Percentiles rank a stretch among this genome's conserved stretches.
These are phyloP conservation scores for Aspergillus japonicus DNA, from an alignment of 2,329 filamentous ascomycete species.

Conservation along the genomic window DNA sequence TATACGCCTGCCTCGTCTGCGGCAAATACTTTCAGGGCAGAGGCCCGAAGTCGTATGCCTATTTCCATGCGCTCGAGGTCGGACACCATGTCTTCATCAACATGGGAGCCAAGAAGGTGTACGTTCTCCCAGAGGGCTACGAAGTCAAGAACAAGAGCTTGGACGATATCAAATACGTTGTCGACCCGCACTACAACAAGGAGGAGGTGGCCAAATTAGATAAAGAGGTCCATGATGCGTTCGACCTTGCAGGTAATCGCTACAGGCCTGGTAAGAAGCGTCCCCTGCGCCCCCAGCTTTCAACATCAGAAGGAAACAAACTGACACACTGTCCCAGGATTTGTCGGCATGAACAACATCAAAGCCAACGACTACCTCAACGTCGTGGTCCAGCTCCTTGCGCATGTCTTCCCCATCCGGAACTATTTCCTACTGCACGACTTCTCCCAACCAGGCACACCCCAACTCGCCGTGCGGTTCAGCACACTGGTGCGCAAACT, in stretches of 20 bases:
- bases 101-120: constrained; percentile 63
- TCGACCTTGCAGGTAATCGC: constrained; percentile 77
- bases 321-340: constrained; percentile 52
- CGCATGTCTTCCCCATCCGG: constrained; percentile 83
- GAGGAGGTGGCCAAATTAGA: constrained; percentile 80
- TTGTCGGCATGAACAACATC: constrained; percentile 99
- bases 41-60: constrained; percentile 90
- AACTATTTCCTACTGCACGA: constrained; percentile 91
- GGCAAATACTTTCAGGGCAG: constrained; percentile 97
- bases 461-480: constrained; percentile 84
- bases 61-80: constrained; percentile 94
- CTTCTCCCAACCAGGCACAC: constrained; percentile 59
- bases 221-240: constrained; percentile 57
- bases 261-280: constrained; percentile 68
- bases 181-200: constrained; percentile 81
- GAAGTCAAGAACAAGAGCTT: constrained; percentile 92
- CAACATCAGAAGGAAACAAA: not conserved
- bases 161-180: constrained; percentile 97
- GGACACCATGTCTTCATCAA: constrained; percentile 98
- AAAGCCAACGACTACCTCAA: constrained; percentile 99
- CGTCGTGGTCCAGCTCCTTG: constrained; percentile 85
- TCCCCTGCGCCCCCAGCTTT: not conserved
- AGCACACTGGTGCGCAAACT: constrained; percentile 92
- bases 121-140: constrained; percentile 81
- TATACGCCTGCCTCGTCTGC: constrained; percentile 95